phyloP scores from a whole-genome alignment of 2,329 filamentous ascomycete genomes.

The Didymellaceae sp. region DNA sequence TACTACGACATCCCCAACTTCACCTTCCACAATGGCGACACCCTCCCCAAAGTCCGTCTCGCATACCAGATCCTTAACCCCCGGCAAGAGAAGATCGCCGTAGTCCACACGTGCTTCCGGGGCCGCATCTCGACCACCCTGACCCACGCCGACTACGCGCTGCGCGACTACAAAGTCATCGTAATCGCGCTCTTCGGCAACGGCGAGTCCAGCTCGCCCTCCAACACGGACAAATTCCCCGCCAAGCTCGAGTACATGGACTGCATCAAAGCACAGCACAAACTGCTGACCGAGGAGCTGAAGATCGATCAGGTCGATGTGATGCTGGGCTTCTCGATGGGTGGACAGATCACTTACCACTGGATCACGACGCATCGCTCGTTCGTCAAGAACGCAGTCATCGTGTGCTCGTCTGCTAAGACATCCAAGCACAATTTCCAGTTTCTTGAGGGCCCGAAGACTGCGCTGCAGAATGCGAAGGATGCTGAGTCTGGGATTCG shows the following conservation, averaged over 20 bases:
- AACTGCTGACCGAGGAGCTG: slow-evolving; percentile 51
- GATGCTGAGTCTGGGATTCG: slow-evolving; percentile 46
- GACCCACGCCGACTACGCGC: slow-evolving; percentile 53
- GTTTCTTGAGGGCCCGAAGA: slow-evolving; percentile 62
- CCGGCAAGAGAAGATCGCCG: slow-evolving; percentile 30
- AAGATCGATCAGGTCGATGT: slow-evolving; percentile 54
- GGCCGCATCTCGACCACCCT: slow-evolving; percentile 59
- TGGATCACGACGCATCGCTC: slow-evolving; percentile 58
- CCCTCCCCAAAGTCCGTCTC: slow-evolving; percentile 20
- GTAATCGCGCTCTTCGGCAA: slow-evolving; percentile 61
- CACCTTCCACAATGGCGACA: slow-evolving; percentile 27
- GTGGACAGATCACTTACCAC: slow-evolving; percentile 61
- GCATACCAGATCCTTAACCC: slow-evolving; percentile 37
- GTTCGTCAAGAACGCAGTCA: slow-evolving; percentile 53
- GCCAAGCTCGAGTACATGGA: slow-evolving; percentile 55
- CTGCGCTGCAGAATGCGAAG: slow-evolving; percentile 53
- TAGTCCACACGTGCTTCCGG: slow-evolving; percentile 63
- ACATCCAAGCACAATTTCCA: slow-evolving; percentile 62
- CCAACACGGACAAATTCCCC: slow-evolving; percentile 57
- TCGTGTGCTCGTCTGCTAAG: slow-evolving; percentile 59
- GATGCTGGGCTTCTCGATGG: slow-evolving; percentile 65
- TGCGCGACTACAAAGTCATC: slow-evolving; percentile 59
- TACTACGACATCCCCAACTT: slow-evolving; percentile 27
- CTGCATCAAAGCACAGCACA: slow-evolving; percentile 59
- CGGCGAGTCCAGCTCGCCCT: slow-evolving; percentile 61